Base-by-base conservation (phyloP, 768 basidiomycete genomes). In the Podaxis pistillaris region DNA sequence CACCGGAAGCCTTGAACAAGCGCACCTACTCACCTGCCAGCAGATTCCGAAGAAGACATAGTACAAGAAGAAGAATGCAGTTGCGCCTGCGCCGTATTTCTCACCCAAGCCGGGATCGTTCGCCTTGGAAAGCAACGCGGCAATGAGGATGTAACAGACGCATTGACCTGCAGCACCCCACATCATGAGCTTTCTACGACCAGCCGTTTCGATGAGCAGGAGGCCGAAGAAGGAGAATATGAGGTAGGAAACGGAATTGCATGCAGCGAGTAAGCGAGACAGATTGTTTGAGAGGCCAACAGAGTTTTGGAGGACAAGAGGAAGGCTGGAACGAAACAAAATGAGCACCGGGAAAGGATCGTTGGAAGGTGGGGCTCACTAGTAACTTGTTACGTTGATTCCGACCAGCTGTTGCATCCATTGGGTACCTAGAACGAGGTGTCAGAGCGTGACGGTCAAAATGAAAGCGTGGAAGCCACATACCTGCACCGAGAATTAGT, bases 401-500 rank as follows among this genome's bases (percentile, higher is more conserved):
- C 81, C 81, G 26, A 78, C 80, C 6, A 82, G 72, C 64, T 83
- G 81, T 63, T 83, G 81, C 81, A 83, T 83, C 75, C 79, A 80
- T 60, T 83, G 81, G 0, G 79, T 81, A 12, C 80, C 81, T 79
- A 53, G 58, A 28, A 11, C 3, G 9, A n/a, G 28, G 44, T 22
- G 7, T 46, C 37, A 17, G 50, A 37, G 52, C 3, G 56, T 50
- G 24, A 47, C 28, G 19, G 50, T 38, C 19, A 8, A 3, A 6
- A 30, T 30, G 24, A n/a, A 37, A 38, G n/a, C 33, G 9, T 22
- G 24, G 30, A 40, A 54, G n/a, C 46, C 9, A 60, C 70, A 46
- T 62, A 79, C 79, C 80, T 55, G 76, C 76, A 52, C 81, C 81
- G 36, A 82, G 76, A 15, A 78, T 37, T 36, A 82, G 56, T 17